A percentile compares a stretch with the other conserved stretches of the same genome.
Evolutionary conservation across 2,329 filamentous ascomycete genomes (phyloP).

Genomic region (Rutstroemia sp.): DNA sequence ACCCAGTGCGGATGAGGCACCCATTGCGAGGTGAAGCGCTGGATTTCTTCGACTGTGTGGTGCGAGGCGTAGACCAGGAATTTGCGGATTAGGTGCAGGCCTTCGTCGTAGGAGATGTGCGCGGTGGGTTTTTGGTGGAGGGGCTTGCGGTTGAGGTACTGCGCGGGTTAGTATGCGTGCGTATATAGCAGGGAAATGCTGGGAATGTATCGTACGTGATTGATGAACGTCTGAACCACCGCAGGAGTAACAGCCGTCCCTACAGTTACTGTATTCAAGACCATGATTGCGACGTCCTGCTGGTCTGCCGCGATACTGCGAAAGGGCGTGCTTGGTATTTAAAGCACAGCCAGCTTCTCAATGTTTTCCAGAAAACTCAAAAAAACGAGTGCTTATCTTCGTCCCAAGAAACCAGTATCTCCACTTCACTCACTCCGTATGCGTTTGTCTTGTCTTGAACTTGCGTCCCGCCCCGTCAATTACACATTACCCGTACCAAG

Average conservation of each 20-base stretch:
- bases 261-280: constrained; percentile 72
- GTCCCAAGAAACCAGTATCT: no score
- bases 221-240: constrained; percentile 77
- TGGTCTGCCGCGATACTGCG: no score
- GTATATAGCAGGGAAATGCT: background rate
- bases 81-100: constrained; percentile 75
- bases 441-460: no score
- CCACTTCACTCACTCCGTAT: no score
- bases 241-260: constrained; percentile 80
- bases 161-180: background rate
- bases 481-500: no score
- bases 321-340: no score
- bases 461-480: no score
- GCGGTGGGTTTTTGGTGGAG: constrained; percentile 74
- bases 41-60: constrained; percentile 87
- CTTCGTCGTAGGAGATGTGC: constrained; percentile 91
- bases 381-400: no score
- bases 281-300: constrained; percentile 16
- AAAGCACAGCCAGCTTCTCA: no score
- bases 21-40: constrained; percentile 86
- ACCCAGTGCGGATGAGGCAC: constrained; percentile 88
- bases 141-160: constrained; percentile 78
- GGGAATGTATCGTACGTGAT: constrained; percentile 53
- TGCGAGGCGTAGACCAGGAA: constrained; percentile 82
- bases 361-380: no score